Base-by-base conservation (phyloP, 352 stramenopile genomes). In the Pythium rishiriense region DNA sequence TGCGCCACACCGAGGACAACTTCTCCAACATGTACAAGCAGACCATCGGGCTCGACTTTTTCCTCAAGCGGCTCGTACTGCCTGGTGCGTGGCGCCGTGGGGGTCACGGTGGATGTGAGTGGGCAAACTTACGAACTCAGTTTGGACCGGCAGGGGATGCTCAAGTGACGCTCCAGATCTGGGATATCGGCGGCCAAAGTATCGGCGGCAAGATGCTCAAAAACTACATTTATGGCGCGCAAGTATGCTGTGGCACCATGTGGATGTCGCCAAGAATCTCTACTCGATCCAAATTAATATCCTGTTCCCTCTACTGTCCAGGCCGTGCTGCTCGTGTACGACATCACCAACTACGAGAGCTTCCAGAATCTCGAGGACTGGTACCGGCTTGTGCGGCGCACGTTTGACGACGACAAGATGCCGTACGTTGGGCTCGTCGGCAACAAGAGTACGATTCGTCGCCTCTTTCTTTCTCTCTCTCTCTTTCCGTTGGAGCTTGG, bases 331-430 rank as follows among this genome's bases (percentile, higher is more conserved):
- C 69, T 98, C 26, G 92, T 96, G 52, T 98, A 98, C 69, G 94
- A 98, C 77, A 96, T 98, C 67, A 98, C 94, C 51, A 98, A 98
- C 75, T 97, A 97, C 63, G 90, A 98, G 66, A 97, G 88, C 58
- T 98, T 98, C 64, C 88, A 96, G 65, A 97, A 98, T 74, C 77
- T 98, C 17, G 94, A 98, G 60, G 93, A 98, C 66, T 98, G 93
- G 93, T 97, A 97, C 66, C 81, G 89, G 8, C 73, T 98, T n/a
- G 93, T 98, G 45, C 76, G 85, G 15, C 78, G 83, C 60, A 92
- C 90, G n/a, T 97, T 97, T 59, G 74, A 83, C 53, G 76, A 84
- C 51, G 74, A 83, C 11, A 79, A 75, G n/a, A 88, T 97, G 76
- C 93, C 93, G 11, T 97, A 97, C 71, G 74, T 97, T 26, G 88